phyloP scores from a whole-genome alignment of 2,329 filamentous ascomycete species.

The Ramularia collo-cygni region DNA sequence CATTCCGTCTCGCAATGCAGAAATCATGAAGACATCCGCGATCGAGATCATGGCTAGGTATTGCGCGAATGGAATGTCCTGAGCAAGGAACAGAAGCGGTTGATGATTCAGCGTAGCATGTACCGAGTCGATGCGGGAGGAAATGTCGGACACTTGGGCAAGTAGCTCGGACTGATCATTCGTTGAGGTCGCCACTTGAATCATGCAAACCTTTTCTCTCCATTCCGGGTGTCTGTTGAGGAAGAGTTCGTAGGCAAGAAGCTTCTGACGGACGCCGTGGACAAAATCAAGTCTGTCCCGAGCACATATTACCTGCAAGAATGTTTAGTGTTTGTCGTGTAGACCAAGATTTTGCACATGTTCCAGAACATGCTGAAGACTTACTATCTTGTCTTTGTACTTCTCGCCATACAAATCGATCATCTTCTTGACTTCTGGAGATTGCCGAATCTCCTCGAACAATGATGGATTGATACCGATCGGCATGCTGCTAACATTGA shows the following conservation, averaged over 20 bases:
- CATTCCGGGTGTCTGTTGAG: slow-evolving; percentile 89
- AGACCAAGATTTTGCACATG: too few relatives aligned
- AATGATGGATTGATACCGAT: slow-evolving; percentile 87
- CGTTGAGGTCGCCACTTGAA: slow-evolving; percentile 88
- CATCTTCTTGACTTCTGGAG: slow-evolving; percentile 70
- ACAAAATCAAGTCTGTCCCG: slow-evolving; percentile 92
- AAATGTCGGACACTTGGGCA: slow-evolving; percentile 84
- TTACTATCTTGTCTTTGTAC: slow-evolving; percentile 83
- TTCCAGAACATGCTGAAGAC: too few relatives aligned
- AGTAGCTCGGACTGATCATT: slow-evolving; percentile 84
- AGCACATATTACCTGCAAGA: slow-evolving; percentile 83
- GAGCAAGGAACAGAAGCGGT: slow-evolving; percentile 86
- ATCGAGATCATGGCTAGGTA: slow-evolving; percentile 88
- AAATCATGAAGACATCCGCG: slow-evolving; percentile 89
- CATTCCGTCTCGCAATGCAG: slow-evolving; percentile 93
- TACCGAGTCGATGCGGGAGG: slow-evolving; percentile 84
- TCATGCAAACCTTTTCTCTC: slow-evolving; percentile 78
- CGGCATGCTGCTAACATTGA: slow-evolving; percentile 76
- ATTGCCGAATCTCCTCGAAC: slow-evolving; percentile 50
- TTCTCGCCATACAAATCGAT: slow-evolving; percentile 71
- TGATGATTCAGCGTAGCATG: slow-evolving; percentile 89
- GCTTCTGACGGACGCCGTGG: slow-evolving; percentile 85
- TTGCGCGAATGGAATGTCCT: slow-evolving; percentile 87
- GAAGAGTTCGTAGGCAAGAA: slow-evolving; percentile 87
- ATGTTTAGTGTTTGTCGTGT: too few relatives aligned